Percentiles rank a stretch among this genome's conserved stretches.
These are phyloP conservation scores for Dunaliella primolecta DNA, from an alignment of 139 green algal species.

Conservation along the genomic window DNA sequence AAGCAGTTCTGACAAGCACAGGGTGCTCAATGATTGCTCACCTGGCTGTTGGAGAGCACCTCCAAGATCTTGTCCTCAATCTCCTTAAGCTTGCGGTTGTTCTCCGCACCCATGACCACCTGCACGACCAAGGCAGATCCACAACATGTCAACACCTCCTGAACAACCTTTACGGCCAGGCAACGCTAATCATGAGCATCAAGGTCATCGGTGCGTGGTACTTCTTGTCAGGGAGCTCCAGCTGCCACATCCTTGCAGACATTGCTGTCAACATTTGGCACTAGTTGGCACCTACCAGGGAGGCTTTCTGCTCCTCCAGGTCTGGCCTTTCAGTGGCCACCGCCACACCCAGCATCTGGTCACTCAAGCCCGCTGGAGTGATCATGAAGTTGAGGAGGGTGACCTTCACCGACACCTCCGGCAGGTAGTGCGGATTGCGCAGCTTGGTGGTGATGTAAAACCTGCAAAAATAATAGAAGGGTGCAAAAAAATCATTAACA, in stretches of 20 bases:
- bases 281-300: conserved; percentile 57
- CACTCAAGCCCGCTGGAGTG: conserved; percentile 62
- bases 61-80: conserved; percentile 78
- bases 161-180: too few relatives aligned
- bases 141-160: too few relatives aligned
- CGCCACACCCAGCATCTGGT: conserved; percentile 75
- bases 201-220: too few relatives aligned
- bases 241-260: too few relatives aligned
- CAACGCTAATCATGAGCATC: too few relatives aligned
- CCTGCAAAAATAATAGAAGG: conserved; percentile 24
- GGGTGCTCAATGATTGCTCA: too few relatives aligned
- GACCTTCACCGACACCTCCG: conserved; percentile 72
- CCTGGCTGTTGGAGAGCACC: conserved; percentile 29
- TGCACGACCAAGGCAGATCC: too few relatives aligned
- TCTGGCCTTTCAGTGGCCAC: conserved; percentile 75
- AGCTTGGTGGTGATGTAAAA: conserved; percentile 79
- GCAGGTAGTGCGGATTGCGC: conserved; percentile 58
- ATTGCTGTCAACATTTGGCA: too few relatives aligned
- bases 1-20: too few relatives aligned
- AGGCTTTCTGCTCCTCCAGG: conserved; percentile 72
- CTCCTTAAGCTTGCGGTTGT: conserved; percentile 68
- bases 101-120: conserved; percentile 58
- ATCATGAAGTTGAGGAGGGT: conserved; percentile 85
- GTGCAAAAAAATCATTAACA: too few relatives aligned
- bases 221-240: too few relatives aligned